phyloP scores from a whole-genome alignment of 2,329 filamentous ascomycete genomes.

The Calonectria fujianensis region DNA sequence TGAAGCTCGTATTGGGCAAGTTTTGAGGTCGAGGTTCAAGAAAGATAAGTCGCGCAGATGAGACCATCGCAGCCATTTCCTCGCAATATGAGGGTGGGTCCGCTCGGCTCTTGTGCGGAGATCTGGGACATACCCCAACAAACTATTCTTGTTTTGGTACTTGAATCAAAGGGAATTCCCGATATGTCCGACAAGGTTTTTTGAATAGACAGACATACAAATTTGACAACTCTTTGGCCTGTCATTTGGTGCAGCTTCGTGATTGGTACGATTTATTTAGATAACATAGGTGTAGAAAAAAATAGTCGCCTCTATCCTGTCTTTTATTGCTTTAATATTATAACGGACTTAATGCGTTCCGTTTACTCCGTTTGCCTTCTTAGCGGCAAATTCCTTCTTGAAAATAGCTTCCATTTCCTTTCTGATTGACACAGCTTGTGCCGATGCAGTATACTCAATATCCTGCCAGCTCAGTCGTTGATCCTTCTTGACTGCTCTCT shows the following conservation, averaged over 20 bases:
- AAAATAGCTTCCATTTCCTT: constrained; percentile 66
- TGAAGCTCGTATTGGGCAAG: not conserved
- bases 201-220: not conserved
- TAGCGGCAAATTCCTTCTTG: constrained; percentile 50
- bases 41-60: not conserved
- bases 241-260: not conserved
- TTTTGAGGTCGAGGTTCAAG: not conserved
- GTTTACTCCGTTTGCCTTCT: constrained; percentile 41
- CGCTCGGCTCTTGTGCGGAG: not conserved
- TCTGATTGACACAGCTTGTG: constrained; percentile 62
- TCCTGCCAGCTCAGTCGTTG: constrained; percentile 65
- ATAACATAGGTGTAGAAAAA: not conserved
- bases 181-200: not conserved
- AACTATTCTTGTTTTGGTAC: not conserved
- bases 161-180: not conserved
- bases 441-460: constrained; percentile 64
- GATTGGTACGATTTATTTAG: not conserved
- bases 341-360: constrained; percentile 1
- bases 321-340: not conserved
- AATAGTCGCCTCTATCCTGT: not conserved
- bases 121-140: not conserved
- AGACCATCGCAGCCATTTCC: not conserved
- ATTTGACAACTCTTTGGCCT: not conserved
- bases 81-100: not conserved
- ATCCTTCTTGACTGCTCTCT: constrained; percentile 63